Evolutionary conservation across 1,284 basidiomycete genomes (phyloP), one percentile per base, ranked within the genome.

Genomic region (Chalciporus sp.): DNA sequence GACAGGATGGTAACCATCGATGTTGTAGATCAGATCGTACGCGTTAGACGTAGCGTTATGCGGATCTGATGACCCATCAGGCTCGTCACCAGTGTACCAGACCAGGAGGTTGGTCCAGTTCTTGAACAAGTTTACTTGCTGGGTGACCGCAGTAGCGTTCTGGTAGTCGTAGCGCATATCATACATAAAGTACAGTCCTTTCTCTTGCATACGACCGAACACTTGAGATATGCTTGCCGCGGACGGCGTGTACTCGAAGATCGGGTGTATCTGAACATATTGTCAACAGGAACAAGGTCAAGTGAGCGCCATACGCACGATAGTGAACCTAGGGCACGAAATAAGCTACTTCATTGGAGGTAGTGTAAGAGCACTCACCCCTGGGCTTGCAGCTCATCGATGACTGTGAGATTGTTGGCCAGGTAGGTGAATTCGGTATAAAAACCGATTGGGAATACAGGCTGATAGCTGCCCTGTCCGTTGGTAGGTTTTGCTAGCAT

Each of bases 21-120:
- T 72, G 6, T 77, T 78, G 55, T 83, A 81, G 59, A 92, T 89
- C 40, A 85, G 74, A 59, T 85, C 80, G 57, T 85, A 84, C 0
- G 88, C 69, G 29, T 62, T 68, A 2, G 72, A 62, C 0, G 88
- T 85, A 0, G 85, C 86, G 58, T 84, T 79, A 27, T 84, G 72
- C 8, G 87, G 84, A 58, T 90, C 87, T 26, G 77, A 78, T 4
- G 80, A 77, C 17, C 89, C 88, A 62, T 91, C 88, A 1, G 88
- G 88, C 64, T 90, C 88, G 59, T 90, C 87, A 1, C 76, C 86
- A 12, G 86, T 90, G 67, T 90, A 92, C 87, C 88, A 91, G 0
- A 87, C 68, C 10, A 92, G 72, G 19, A 92, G 76, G 58, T 88
- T 89, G 3, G 82, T 73, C 40, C 86, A 80, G 37, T 77, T 77